Conservation (phyloP, 2,329 filamentous ascomycete genomes). For the Aureobasidium sp. region DNA sequence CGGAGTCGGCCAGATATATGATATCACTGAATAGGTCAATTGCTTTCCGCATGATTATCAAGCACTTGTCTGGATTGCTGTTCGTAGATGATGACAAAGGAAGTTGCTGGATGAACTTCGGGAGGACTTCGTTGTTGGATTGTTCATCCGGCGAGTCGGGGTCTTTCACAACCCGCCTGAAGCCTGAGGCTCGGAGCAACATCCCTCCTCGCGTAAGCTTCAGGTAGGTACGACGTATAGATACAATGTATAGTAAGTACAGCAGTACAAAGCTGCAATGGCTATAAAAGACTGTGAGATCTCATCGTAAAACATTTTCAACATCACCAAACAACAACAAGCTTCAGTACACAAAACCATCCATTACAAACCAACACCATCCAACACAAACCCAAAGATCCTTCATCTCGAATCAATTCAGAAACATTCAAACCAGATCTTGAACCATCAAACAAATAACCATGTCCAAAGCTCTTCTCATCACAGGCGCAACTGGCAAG, state of each 20-base stretch:
- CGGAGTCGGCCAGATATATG: background rate
- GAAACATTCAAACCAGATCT: background rate
- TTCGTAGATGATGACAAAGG: background rate
- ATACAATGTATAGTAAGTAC: background rate
- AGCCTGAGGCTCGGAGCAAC: background rate
- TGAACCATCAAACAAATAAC: background rate
- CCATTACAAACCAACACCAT: background rate
- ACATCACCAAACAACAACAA: background rate
- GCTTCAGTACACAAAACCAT: background rate
- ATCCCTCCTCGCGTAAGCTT: background rate
- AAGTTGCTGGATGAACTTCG: background rate
- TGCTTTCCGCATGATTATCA: background rate
- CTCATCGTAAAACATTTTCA: background rate
- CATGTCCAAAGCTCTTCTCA: slow-evolving; percentile 28
- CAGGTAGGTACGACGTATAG: background rate
- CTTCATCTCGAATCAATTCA: background rate
- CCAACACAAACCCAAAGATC: background rate
- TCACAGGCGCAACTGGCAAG: slow-evolving; percentile 42
- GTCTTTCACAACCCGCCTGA: background rate
- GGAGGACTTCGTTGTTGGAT: background rate
- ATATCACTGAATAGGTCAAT: background rate
- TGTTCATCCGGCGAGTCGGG: background rate
- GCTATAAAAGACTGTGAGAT: background rate
- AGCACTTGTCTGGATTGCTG: background rate
- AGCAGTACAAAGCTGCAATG: background rate